Conservation (phyloP, 2,329 filamentous ascomycete genomes). For the Cryphonectria japonica region DNA sequence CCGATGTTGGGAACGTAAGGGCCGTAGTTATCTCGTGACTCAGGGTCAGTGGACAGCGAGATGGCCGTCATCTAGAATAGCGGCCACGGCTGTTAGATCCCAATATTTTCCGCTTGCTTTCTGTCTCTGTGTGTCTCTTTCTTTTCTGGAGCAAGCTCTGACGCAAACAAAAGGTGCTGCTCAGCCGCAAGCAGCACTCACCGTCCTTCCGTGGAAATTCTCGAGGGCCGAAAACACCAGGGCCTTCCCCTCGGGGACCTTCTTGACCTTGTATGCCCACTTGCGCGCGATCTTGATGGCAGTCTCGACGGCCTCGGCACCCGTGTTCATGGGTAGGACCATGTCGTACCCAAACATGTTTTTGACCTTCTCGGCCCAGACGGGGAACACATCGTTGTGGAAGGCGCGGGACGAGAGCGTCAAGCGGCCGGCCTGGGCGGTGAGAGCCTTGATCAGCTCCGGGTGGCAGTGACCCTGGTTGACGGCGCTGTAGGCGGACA, state of each 20-base stretch:
- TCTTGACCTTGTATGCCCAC: conserved; percentile 97
- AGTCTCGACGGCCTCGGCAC: conserved; percentile 94
- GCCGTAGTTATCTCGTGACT: conserved; percentile 95
- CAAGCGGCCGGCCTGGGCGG: conserved; percentile 84
- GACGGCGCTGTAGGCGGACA: conserved; percentile 96
- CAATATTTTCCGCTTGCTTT: not conserved
- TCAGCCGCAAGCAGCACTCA: conserved; percentile 50
- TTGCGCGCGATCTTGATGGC: conserved; percentile 95
- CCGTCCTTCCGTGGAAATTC: conserved; percentile 96
- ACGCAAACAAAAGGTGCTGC: not conserved
- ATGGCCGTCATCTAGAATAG: conserved; percentile 80
- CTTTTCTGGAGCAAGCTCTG: not conserved
- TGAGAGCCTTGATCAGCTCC: conserved; percentile 87
- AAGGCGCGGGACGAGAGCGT: conserved; percentile 95
- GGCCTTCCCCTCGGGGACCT: conserved; percentile 81
- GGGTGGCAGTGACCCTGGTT: conserved; percentile 99
- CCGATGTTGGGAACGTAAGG: conserved; percentile 92
- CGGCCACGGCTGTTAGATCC: conserved; percentile 21
- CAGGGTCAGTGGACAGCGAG: conserved; percentile 91
- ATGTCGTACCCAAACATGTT: conserved; percentile 93
- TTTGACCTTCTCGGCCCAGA: conserved; percentile 91
- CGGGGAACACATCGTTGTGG: conserved; percentile 97
- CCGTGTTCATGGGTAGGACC: conserved; percentile 98
- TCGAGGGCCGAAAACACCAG: conserved; percentile 82
- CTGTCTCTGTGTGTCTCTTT: not conserved